Base-by-base conservation (phyloP, 2,329 filamentous ascomycete genomes). In the Ilyonectria robusta region DNA sequence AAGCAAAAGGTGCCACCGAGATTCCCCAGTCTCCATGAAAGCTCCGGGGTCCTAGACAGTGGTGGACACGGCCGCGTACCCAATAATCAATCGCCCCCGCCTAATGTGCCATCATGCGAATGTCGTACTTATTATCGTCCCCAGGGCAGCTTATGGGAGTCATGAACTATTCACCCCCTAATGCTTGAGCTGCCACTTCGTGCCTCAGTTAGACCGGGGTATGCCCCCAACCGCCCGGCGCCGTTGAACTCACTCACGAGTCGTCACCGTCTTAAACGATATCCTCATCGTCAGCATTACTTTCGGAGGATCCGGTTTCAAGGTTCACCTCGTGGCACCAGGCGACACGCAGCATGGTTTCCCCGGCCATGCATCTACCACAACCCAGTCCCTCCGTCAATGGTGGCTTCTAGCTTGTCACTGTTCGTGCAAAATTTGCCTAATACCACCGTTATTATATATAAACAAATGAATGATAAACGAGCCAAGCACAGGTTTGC, bases 291-390 rank as follows among this genome's bases (percentile, higher is more conserved):
- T 26, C 37, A 58, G 35, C 23, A 19, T 51, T 55, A 33, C 53
- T 59, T 44, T 54, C 62, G 29, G 56, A 17, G n/a, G 55, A 59
- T 48, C 50, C 62, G 37, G 23, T 29, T 53, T 37, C 44, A 47
- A 21, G 29, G 40, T 47, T 47, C 47, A 55, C 61, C 40, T 58
- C n/a, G 21, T 19, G 42, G 29, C 61, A 31, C 50, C 44, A 33
- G 21, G 31, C 51, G 44, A 47, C n/a, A 48, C 37, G n/a, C 17
- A 47, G 19, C 62, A 65, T 57, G 51, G 62, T 51, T 57, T 65
- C 62, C 62, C 62, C 62, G 48, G 57, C 21, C 44, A 53, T 42
- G 35, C 23, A 47, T 35, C 47, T 46, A n/a, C 21, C 40, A 33
- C 50, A 33, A 53, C n/a, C 50, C 33, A 53, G 50, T 21, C 31